Evolutionary conservation across 148 eudicot species (phyloP), one percentile per base, ranked within the genome.

Genomic region (Amaranthus hypochondriacus): DNA sequence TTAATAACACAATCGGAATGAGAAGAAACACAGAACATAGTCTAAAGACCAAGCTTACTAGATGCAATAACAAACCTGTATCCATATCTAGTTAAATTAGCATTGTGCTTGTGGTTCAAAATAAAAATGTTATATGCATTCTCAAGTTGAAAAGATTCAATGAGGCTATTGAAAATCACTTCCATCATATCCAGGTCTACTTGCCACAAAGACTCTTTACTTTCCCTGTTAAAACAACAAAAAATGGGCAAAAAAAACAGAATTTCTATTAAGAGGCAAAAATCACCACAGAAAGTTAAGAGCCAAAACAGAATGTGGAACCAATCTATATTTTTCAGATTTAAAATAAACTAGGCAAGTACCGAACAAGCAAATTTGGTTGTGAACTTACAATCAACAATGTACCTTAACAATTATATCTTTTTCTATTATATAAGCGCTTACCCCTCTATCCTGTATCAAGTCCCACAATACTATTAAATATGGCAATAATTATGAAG

Each of bases 171-270:
- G 67, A 89, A 83, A 74, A 93, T 76, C 77, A 79, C 89, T 79
- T 88, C 90, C 88, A 91, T 91, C 89, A 89, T 83, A 83, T 89
- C 98, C 82, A 91, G 71, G 77, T 93, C 98, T 51, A 93, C 98
- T 88, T 93, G 98, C 98, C 92, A 89, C 72, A 87, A 77, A 76
- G 71, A 84, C 73, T 78, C 75, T 15, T 74, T 74, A 48, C 74
- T 86, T 71, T 80, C 88, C 71, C 97, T 93, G 84, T 53, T 50
- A 48, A 5, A 48, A 18, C 12, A 49, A 8, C 53, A 67, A 18
- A 50, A 67, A 48, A 48, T 12, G 48, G 39, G 79, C 77, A 80
- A 73, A 72, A 69, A 42, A 57, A 60, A 67, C 49, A n/a, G 50
- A 66, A 48, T 21, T 69, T 58, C 54, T 44, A 58, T 59, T 56